Evolutionary conservation across 495 filamentous ascomycete genomes (phyloP).

Genomic region (Talaromyces stipitatus): DNA sequence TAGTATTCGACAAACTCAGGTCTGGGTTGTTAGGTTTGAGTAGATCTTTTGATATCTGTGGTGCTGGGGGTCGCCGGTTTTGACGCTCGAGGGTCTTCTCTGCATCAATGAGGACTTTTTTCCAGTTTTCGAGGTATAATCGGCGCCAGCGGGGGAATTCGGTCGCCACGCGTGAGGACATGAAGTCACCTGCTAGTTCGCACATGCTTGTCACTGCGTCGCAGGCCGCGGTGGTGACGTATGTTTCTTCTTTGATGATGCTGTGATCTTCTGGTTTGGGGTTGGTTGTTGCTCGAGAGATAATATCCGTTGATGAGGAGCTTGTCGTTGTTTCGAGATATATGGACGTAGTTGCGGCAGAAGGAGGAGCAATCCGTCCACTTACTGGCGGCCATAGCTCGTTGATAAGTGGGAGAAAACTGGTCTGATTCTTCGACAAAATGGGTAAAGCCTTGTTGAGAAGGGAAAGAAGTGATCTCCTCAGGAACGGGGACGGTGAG

Average conservation of each 20-base stretch:
- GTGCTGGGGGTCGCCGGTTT: neutral
- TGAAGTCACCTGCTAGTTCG: slow-evolving; percentile 68
- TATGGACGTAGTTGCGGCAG: slow-evolving; percentile 25
- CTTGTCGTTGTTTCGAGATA: slow-evolving; percentile 16
- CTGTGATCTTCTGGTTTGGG: slow-evolving; percentile 12
- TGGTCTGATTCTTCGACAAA: slow-evolving; percentile 65
- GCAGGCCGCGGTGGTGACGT: slow-evolving; percentile 62
- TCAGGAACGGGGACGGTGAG: slow-evolving; percentile 68
- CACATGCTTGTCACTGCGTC: slow-evolving; percentile 54
- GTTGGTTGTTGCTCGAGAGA: slow-evolving; percentile 8
- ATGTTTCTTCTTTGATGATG: slow-evolving; percentile 58
- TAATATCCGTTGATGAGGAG: slow-evolving; percentile 22
- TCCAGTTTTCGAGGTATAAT: slow-evolving; percentile 33
- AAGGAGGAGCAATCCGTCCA: slow-evolving; percentile 46
- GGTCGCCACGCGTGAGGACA: slow-evolving; percentile 57
- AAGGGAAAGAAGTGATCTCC: slow-evolving; percentile 66
- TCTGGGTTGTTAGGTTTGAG: neutral
- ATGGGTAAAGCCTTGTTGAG: slow-evolving; percentile 59
- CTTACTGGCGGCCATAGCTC: slow-evolving; percentile 79
- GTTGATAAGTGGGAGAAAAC: slow-evolving; percentile 82
- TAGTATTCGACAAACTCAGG: slow-evolving; percentile 6
- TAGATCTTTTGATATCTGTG: neutral
- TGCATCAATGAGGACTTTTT: slow-evolving; percentile 30
- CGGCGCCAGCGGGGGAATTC: slow-evolving; percentile 57
- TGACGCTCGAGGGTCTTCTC: slow-evolving; percentile 21